Evolutionary conservation across 805 yeast genomes (phyloP), one percentile per base, ranked within the genome.

Genomic region (Ogataea trehalophila): DNA sequence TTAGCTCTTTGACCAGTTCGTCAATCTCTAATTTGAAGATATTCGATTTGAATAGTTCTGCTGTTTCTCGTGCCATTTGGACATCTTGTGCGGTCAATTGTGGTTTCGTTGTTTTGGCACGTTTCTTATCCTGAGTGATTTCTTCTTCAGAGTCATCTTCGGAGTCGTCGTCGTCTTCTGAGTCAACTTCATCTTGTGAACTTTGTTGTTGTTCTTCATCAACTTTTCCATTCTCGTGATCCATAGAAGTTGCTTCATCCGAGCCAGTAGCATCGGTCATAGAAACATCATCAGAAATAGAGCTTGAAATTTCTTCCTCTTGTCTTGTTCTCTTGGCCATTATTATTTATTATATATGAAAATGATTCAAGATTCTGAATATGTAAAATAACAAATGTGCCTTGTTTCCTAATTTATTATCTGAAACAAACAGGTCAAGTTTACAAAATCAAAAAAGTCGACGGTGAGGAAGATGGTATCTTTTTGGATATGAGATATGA

Each of bases 11-110:
- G 56, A 94, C 71, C 37, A 94, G 72, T 63, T 91, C 98, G 67
- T 91, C 98, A 51, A 94, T 90, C 70, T 94, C 96, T 48, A 94
- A 69, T 66, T 94, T 94, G 81, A 94, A 92, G 46, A 94, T 90
- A 67, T 91, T 94, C 8, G 97, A 89, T 61, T 91, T 89, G 80
- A 91, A 94, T 41, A 92, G 70, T 65, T 91, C 97, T 1, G 95
- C 94, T 1, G 97, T 87, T 65, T 91, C 97, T 58, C 96, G 77
- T 0, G 97, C 96, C 2, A 86, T 77, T 58, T 92, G 96, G 41
- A 92, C 81, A 49, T 94, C 97, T 56, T 88, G 91, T 0, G 94
- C 82, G 0, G 86, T 70, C 22, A 81, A 58, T 53, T 72, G 55
- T 2, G 50, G 20, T 26, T 33, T 49, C 41, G 52, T 47, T 9